phyloP scores from a whole-genome alignment of 768 basidiomycete genomes.

The Coprinopsis cinerea region DNA sequence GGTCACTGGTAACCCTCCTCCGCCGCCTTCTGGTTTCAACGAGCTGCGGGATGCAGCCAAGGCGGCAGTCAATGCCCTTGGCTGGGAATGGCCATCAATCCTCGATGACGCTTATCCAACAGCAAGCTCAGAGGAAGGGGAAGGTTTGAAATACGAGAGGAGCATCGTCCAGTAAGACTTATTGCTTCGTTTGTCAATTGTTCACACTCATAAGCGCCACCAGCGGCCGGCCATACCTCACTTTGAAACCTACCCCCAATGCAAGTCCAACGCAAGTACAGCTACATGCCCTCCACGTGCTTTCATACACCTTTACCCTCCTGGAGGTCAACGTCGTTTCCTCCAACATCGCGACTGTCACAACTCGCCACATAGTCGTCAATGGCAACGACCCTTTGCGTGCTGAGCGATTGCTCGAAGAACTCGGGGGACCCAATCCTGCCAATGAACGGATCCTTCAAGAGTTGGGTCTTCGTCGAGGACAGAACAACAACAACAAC shows the following conservation, averaged over 20 bases:
- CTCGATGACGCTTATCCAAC: slow-evolving; percentile 43
- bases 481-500: slow-evolving; percentile 30
- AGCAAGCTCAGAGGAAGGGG: slow-evolving; percentile 27
- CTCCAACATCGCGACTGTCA: slow-evolving; percentile 18
- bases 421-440: too few relatives aligned
- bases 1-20: slow-evolving; percentile 16
- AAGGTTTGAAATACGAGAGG: slow-evolving; percentile 37
- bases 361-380: slow-evolving; percentile 18
- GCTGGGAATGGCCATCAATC: slow-evolving; percentile 46
- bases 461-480: slow-evolving; percentile 51
- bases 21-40: slow-evolving; percentile 10
- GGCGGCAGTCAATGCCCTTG: slow-evolving; percentile 29
- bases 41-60: slow-evolving; percentile 12
- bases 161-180: slow-evolving; percentile 34
- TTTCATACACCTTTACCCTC: slow-evolving; percentile 52
- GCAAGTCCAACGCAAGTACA: slow-evolving; percentile 53
- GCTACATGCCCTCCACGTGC: slow-evolving; percentile 56
- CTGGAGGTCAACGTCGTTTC: slow-evolving; percentile 27
- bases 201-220: slow-evolving; percentile 11
- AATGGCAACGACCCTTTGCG: too few relatives aligned
- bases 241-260: slow-evolving; percentile 38
- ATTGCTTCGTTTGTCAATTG: background rate
- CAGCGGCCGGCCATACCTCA: slow-evolving; percentile 51
- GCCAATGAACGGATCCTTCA: slow-evolving; percentile 58
- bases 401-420: too few relatives aligned